Evolutionary conservation across 306 rosid species (phyloP).

Genomic region (Prosopis cineraria): DNA sequence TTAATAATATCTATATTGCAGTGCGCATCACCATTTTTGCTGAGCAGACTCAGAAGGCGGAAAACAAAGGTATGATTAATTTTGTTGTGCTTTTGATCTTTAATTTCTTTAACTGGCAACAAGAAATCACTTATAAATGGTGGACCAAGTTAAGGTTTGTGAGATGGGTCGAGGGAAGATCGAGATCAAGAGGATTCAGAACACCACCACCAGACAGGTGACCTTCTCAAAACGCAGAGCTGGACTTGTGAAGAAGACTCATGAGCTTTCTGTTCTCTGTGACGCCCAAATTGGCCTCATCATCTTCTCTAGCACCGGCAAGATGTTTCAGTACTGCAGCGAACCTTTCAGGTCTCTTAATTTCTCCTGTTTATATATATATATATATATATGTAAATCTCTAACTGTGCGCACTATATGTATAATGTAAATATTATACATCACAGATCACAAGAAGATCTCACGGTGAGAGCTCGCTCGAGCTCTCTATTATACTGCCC

Average conservation of each 20-base stretch:
- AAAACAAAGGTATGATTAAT: neutral
- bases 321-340: slow-evolving; percentile 54
- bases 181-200: slow-evolving; percentile 61
- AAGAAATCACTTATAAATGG: neutral
- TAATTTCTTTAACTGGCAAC: slow-evolving; percentile 14
- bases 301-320: slow-evolving; percentile 67
- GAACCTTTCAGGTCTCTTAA: slow-evolving; percentile 44
- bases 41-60: neutral
- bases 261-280: slow-evolving; percentile 75
- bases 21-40: neutral
- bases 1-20: slow-evolving; percentile 2
- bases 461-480: neutral
- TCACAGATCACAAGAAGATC: neutral
- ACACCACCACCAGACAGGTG: slow-evolving; percentile 67
- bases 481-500: neutral
- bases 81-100: neutral
- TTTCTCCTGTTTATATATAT: neutral
- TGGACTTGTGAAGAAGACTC: slow-evolving; percentile 69
- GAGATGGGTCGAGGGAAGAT: slow-evolving; percentile 74
- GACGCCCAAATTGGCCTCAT: slow-evolving; percentile 76
- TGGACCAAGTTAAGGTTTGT: slow-evolving; percentile 6
- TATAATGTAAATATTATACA: neutral
- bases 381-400: too few relatives aligned
- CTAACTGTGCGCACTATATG: too few relatives aligned
- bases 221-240: slow-evolving; percentile 64